Base-by-base conservation (phyloP, 2,329 filamentous ascomycete species). In the Fusarium brachygibbosum region DNA sequence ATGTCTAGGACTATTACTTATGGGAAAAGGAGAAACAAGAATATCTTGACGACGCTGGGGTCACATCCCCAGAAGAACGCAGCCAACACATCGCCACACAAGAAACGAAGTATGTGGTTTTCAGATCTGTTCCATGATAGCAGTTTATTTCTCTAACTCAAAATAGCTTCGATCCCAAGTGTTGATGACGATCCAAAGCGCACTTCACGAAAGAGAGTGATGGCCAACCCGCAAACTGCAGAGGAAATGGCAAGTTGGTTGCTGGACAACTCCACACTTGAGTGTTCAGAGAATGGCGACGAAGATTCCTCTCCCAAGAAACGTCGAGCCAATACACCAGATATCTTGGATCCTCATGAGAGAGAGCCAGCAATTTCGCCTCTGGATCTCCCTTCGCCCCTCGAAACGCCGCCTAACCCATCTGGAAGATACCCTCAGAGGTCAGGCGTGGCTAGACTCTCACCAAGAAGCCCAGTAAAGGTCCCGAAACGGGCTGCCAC, bases 201-300 rank as follows among this genome's bases (percentile, higher is more conserved):
- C 68, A 19, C 38, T 11, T 29, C 59, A 40, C 64, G 63, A 61
- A 58, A 65, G 50, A 60, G 56, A 38, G 23, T 50, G 29, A 54
- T 60, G 35, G 29, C 31, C 14, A 45, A 54, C 23, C 60, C 37
- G 9, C 53, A 52, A n/a, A 63, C 37, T 44, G 66, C 76, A 21
- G 74, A 76, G 9, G 70, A 73, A 49, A 73, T 78, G 53, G 77
- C 76, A n/a, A 79, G 76, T 31, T 73, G 72, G 31, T 52, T 77
- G 3, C 52, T 78, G 6, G 76, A 76, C 11, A 71, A 76, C 51
- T 74, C 72, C 28, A 68, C 54, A 14, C 34, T 51, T 7, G 57
- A 58, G 21, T 41, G 58, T 12, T 50, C 52, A 23, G 62, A 68
- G 17, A 42, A 48, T 14, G 56, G 40, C 4, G 34, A 45, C 23